These are phyloP conservation scores for Aspergillus fijiensis DNA, from an alignment of 2,329 filamentous ascomycete species.

Conservation along the genomic window DNA sequence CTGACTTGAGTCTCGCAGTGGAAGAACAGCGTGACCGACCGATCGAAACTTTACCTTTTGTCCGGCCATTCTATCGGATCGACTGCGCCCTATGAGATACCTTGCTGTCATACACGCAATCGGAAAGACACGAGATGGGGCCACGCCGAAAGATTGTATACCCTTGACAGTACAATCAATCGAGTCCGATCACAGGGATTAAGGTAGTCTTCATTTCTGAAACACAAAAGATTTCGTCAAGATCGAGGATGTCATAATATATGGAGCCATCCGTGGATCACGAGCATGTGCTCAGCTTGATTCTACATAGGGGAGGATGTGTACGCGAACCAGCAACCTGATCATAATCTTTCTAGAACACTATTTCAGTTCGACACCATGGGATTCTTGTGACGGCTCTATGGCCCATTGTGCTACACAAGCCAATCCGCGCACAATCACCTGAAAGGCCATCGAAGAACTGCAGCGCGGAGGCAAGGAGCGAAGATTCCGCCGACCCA, in stretches of 20 bases:
- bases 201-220: not conserved
- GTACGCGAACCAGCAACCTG: not conserved
- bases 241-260: not conserved
- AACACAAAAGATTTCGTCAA: not conserved
- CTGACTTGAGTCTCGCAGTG: not conserved
- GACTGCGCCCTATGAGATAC: not conserved
- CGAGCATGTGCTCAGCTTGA: not conserved
- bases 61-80: not conserved
- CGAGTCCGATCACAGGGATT: not conserved
- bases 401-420: not conserved
- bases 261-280: not conserved
- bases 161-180: not conserved
- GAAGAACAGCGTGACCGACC: not conserved
- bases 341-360: not conserved
- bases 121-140: not conserved
- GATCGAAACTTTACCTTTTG: not conserved
- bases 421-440: not conserved
- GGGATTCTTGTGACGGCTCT: not conserved
- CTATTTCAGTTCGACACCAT: not conserved
- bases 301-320: not conserved
- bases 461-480: not conserved
- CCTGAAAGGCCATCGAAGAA: not conserved
- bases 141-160: not conserved
- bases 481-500: not conserved
- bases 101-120: not conserved